Conservation (phyloP, 441 rosid genomes). For the Mallotus repandus region DNA sequence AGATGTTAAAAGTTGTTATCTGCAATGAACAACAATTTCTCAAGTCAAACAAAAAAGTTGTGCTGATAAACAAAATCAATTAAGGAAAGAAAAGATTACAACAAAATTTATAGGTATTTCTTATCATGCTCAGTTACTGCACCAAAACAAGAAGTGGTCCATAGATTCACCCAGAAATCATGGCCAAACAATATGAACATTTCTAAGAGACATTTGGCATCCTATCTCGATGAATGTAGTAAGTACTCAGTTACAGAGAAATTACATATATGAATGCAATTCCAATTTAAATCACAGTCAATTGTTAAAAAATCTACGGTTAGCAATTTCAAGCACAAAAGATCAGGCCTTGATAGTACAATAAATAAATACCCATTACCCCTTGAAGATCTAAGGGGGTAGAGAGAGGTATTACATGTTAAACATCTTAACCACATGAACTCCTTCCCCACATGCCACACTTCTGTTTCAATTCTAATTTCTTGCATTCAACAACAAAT, state of each 20-base stretch:
- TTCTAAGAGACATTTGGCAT: neutral
- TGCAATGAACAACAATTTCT: conserved; percentile 33
- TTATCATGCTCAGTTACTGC: neutral
- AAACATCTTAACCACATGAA: neutral
- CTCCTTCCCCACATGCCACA: neutral
- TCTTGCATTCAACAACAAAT: neutral
- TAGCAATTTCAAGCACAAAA: neutral
- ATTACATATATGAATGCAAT: neutral
- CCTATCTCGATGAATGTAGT: neutral
- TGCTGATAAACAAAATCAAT: neutral
- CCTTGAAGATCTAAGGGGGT: neutral
- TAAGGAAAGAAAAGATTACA: neutral
- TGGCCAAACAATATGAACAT: neutral
- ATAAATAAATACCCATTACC: neutral
- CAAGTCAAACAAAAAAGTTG: neutral
- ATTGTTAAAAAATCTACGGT: neutral
- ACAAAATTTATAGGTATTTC: neutral
- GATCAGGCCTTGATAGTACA: neutral
- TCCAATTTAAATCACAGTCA: neutral
- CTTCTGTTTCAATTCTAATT: neutral
- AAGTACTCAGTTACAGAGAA: neutral
- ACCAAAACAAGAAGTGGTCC: too few species aligned
- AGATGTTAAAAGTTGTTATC: conserved; percentile 64
- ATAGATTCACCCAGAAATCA: neutral
- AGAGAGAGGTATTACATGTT: neutral